These are phyloP conservation scores for Blastobotrys proliferans DNA, from an alignment of 1,139 yeast species.

Conservation along the genomic window DNA sequence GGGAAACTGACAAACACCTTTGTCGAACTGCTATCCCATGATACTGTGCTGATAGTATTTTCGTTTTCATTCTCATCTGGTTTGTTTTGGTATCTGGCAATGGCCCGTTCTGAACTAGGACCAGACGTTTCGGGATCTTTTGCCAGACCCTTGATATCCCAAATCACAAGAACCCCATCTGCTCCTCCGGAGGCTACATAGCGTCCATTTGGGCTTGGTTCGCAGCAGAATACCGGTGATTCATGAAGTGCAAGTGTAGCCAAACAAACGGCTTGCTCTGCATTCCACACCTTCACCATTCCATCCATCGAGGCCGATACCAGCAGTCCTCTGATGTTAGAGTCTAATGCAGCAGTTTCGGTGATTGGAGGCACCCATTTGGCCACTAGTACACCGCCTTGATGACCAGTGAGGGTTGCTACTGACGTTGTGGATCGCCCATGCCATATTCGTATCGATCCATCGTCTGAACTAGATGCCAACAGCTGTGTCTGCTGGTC, in stretches of 20 bases:
- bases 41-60: slow-evolving; percentile 21
- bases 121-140: too few species aligned
- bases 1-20: slow-evolving; percentile 25
- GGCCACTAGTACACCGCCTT: slow-evolving; percentile 30
- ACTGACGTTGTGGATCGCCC: slow-evolving; percentile 32
- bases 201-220: slow-evolving; percentile 47
- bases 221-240: slow-evolving; percentile 50
- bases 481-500: slow-evolving; percentile 50
- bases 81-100: slow-evolving; percentile 16
- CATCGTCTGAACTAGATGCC: slow-evolving; percentile 76
- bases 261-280: slow-evolving; percentile 41
- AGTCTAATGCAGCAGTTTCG: slow-evolving; percentile 14
- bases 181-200: slow-evolving; percentile 61
- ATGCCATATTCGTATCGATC: slow-evolving; percentile 64
- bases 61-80: not conserved
- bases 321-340: slow-evolving; percentile 21
- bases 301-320: slow-evolving; percentile 68
- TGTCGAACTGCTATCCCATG: slow-evolving; percentile 27
- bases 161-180: slow-evolving; percentile 52
- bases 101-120: slow-evolving; percentile 14
- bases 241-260: slow-evolving; percentile 40
- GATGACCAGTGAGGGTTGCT: slow-evolving; percentile 29
- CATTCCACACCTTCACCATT: slow-evolving; percentile 64
- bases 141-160: slow-evolving; percentile 40
- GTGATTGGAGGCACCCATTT: slow-evolving; percentile 25